Percentiles rank a stretch among this genome's conserved stretches.
phyloP scores from a whole-genome alignment of 1,284 basidiomycete species.

The Naganishia sp. region DNA sequence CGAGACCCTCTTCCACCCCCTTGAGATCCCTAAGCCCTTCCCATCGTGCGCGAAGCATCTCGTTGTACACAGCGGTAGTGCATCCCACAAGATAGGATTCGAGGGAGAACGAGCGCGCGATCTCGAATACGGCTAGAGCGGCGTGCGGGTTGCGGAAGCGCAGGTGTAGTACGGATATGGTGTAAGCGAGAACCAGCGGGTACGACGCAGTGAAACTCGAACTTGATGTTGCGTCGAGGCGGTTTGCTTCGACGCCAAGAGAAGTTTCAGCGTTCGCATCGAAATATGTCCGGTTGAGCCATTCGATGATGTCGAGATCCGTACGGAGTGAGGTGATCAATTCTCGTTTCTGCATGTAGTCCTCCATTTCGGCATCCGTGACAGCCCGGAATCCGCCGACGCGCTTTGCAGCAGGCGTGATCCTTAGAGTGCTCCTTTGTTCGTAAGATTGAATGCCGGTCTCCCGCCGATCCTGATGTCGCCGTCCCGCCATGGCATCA shows the following conservation, averaged over 20 bases:
- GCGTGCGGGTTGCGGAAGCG: constrained; percentile 76
- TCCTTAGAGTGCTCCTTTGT: not conserved
- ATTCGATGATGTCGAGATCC: constrained; percentile 72
- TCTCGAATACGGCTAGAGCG: constrained; percentile 76
- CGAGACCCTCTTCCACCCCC: constrained; percentile 69
- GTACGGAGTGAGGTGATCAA: constrained; percentile 69
- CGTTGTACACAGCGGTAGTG: constrained; percentile 79
- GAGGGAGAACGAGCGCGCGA: constrained; percentile 70
- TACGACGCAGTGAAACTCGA: constrained; percentile 56
- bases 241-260: constrained; percentile 9
- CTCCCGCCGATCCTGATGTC: not conserved
- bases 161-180: constrained; percentile 73
- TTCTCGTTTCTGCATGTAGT: constrained; percentile 62
- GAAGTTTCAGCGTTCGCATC: constrained; percentile 54
- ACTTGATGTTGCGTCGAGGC: constrained; percentile 32
- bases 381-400: constrained; percentile 3
- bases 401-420: constrained; percentile 8
- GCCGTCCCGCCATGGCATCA: constrained; percentile 1
- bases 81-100: constrained; percentile 83
- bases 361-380: constrained; percentile 20
- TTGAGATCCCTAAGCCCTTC: constrained; percentile 73
- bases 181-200: constrained; percentile 68
- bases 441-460: not conserved
- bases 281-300: constrained; percentile 73
- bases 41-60: constrained; percentile 78